Evolutionary conservation across 2,329 filamentous ascomycete genomes (phyloP).

Genomic region (Cercospora sojina): DNA sequence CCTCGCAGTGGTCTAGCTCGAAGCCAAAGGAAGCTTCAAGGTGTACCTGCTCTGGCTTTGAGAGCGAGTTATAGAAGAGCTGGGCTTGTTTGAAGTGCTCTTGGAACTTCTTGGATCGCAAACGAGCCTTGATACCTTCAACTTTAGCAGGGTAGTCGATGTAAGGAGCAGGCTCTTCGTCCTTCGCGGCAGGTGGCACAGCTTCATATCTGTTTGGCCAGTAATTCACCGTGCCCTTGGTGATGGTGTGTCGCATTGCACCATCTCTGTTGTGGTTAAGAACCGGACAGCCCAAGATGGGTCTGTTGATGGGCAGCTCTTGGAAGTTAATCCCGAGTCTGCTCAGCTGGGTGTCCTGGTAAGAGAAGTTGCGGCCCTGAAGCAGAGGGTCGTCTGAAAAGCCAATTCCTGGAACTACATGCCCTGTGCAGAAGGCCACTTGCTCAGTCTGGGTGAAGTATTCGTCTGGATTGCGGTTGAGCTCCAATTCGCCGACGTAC

Average conservation of each 20-base stretch:
- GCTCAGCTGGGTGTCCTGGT: conserved; percentile 67
- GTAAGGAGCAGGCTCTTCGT: conserved; percentile 63
- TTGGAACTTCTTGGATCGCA: conserved; percentile 70
- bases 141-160: conserved; percentile 66
- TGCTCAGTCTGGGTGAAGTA: conserved; percentile 83
- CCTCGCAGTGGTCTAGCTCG: conserved; percentile 79
- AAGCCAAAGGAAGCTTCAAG: conserved; percentile 62
- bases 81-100: conserved; percentile 78
- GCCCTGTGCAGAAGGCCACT: conserved; percentile 76
- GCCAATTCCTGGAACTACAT: conserved; percentile 75
- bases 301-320: conserved; percentile 71
- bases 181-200: conserved; percentile 58
- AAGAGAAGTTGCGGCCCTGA: conserved; percentile 70
- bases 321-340: conserved; percentile 74
- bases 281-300: conserved; percentile 40
- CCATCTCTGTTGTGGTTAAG: conserved; percentile 39
- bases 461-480: conserved; percentile 78
- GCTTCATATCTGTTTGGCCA: conserved; percentile 71
- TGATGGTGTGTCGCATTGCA: conserved; percentile 69
- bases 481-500: conserved; percentile 75
- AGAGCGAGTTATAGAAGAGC: conserved; percentile 78
- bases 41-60: conserved; percentile 64
- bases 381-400: conserved; percentile 73
- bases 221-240: conserved; percentile 72
- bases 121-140: conserved; percentile 67